Evolutionary conservation across 2,329 filamentous ascomycete genomes (phyloP), one percentile per base, ranked within the genome.

Genomic region (Talaromyces funiculosus): DNA sequence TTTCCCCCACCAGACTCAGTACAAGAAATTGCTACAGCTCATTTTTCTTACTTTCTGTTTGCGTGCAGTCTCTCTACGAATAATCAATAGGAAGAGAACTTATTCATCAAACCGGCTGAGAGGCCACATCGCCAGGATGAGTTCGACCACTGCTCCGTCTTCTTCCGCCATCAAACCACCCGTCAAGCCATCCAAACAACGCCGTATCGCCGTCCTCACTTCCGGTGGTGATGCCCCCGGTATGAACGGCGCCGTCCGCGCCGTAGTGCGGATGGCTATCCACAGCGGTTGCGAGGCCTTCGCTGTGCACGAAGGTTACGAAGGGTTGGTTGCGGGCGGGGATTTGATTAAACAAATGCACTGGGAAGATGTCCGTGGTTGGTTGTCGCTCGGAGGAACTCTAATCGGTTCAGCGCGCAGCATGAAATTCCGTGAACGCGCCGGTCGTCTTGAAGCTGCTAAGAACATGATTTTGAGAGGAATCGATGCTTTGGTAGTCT

Each of bases 401-500:
- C 84, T 97, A 64, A 97, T 99, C 71, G 94, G 94, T 64, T 97
- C 94, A 42, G 94, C 94, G 60, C 85, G 94, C 64, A 96, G 92
- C 80, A 90, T 89, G 86, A 87, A 86, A 60, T 99, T 99, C 79
- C 93, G 90, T 77, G 89, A 97, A 76, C 88, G 94, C 51, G 80
- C 87, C 31, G 94, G 94, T 18, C 88, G 94, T 65, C 77, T 96
- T 62, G 84, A 81, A 58, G 94, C 91, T 1, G 94, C 94, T 62
- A 96, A 93, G 82, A 97, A 99, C 80, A 88, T 99, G 86, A 85
- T 99, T 43, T 76, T 91, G 63, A 86, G 90, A 67, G 94, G 94
- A 71, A 97, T 99, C 67, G 92, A 99, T 73, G 94, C 94, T 58
- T 82, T 99, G 68, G 89, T 99, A 69, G 95, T 99, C 72, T 97